Percentiles rank a stretch among this genome's conserved stretches.
phyloP scores from a whole-genome alignment of 2,329 filamentous ascomycete genomes.

The Microsporum canis region DNA sequence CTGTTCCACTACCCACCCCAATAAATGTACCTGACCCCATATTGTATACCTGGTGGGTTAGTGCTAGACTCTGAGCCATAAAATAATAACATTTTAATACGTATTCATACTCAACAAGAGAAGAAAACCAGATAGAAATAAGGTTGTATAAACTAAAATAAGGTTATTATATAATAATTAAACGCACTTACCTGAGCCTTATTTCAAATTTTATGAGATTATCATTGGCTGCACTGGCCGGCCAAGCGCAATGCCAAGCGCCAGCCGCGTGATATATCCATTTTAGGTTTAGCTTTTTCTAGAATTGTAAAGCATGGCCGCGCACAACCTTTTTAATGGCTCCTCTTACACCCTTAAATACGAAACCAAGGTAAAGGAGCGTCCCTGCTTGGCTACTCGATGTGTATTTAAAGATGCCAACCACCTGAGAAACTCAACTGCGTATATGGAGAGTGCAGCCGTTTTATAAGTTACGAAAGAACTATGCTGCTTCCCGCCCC shows the following conservation, averaged over 20 bases:
- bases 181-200: not conserved
- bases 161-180: not conserved
- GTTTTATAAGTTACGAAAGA: not conserved
- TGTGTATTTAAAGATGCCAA: not conserved
- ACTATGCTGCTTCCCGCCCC: not conserved
- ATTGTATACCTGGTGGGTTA: too few species aligned
- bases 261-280: not conserved
- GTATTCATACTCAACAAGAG: too few species aligned
- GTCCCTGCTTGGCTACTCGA: not conserved
- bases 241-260: not conserved
- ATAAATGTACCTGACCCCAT: too few species aligned
- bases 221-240: not conserved
- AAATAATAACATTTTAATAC: too few species aligned
- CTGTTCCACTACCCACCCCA: too few species aligned
- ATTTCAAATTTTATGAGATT: not conserved
- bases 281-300: not conserved
- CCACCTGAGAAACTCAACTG: not conserved
- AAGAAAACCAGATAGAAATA: not conserved
- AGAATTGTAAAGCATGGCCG: not conserved
- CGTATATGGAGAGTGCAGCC: not conserved
- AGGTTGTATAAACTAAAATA: not conserved
- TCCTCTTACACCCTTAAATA: not conserved
- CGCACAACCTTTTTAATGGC: not conserved
- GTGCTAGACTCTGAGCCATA: too few species aligned
- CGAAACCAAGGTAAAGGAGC: not conserved